Base-by-base conservation (phyloP, 768 basidiomycete genomes). In the Amylocystis lapponica region DNA sequence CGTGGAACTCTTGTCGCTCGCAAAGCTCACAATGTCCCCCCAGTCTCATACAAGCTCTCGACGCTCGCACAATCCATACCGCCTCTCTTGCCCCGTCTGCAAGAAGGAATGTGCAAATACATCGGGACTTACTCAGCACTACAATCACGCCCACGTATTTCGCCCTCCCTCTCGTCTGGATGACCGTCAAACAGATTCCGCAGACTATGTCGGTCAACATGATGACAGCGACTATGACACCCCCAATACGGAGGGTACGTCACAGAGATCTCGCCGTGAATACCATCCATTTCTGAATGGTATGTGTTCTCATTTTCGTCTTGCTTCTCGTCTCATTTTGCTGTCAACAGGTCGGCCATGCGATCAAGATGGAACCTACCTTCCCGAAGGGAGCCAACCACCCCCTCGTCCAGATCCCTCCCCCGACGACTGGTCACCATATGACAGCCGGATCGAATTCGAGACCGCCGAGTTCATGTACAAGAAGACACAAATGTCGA, bases 401-500 rank as follows among this genome's bases (percentile, higher is more conserved):
- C 34, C 43, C 9, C 43, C 43, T 3, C 29, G 9, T 30, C 44
- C 13, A 3, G 20, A 6, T 1, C 4, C 22, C 14, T 4, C 10
- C 3, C 33, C 8, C 14, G 43, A 43, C 12, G 48, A 51, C 10
- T 60, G 55, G 54, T 27, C 26, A 2, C 59, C 59, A 2, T 61
- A 48, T 19, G 7, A 41, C 1, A 41, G 19, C 11, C 42, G 55
- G 3, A n/a, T 48, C 7, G 46, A 54, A 27, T 61, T 60, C 27
- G 47, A 49, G 21, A 2, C 51, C 5, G 54, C 59, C 0, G 54
- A 65, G 5, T 51, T 62, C 26, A 27, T 58, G 0, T 64, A 42
- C 42, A 35, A 29, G 7, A 22, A 47, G 17, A 40, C 20, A 3
- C 41, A 63, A 33, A 57, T 57, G 48, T 52, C 60, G 4, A 16